Conservation (phyloP, 371 early-diverging fungal species). For the Vairimorpha necatrix region DNA sequence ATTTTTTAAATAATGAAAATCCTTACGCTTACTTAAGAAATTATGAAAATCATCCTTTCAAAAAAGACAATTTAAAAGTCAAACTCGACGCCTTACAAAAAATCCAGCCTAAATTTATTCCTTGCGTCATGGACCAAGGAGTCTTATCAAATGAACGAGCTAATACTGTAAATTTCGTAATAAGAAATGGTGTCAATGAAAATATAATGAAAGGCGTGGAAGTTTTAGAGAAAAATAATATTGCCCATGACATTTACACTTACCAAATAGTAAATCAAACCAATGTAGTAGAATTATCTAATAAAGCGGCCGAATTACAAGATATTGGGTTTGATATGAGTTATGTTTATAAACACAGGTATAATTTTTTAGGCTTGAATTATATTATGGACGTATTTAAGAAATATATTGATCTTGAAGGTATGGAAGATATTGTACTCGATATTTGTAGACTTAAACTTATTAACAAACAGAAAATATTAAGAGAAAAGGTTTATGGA, state of each 20-base stretch:
- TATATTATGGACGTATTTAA: slow-evolving; percentile 33
- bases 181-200: slow-evolving; percentile 12
- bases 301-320: background rate
- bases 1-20: slow-evolving; percentile 56
- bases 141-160: slow-evolving; percentile 34
- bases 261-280: background rate
- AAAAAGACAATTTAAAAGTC: slow-evolving; percentile 22
- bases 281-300: background rate
- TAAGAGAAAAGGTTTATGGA: slow-evolving; percentile 48
- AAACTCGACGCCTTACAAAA: slow-evolving; percentile 42
- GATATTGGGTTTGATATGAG: slow-evolving; percentile 11
- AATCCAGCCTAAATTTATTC: slow-evolving; percentile 48
- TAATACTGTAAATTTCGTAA: slow-evolving; percentile 4
- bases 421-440: slow-evolving; percentile 50
- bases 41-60: slow-evolving; percentile 30
- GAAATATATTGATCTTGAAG: slow-evolving; percentile 19
- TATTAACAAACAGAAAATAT: slow-evolving; percentile 48
- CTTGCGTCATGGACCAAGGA: slow-evolving; percentile 20
- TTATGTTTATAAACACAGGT: slow-evolving; percentile 1
- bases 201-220: slow-evolving; percentile 34
- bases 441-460: slow-evolving; percentile 42
- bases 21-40: slow-evolving; percentile 47
- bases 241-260: slow-evolving; percentile 3
- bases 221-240: slow-evolving; percentile 18
- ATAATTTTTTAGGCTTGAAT: background rate